These are phyloP conservation scores for Candida railenensis DNA, from an alignment of 805 yeast species.

Conservation along the genomic window DNA sequence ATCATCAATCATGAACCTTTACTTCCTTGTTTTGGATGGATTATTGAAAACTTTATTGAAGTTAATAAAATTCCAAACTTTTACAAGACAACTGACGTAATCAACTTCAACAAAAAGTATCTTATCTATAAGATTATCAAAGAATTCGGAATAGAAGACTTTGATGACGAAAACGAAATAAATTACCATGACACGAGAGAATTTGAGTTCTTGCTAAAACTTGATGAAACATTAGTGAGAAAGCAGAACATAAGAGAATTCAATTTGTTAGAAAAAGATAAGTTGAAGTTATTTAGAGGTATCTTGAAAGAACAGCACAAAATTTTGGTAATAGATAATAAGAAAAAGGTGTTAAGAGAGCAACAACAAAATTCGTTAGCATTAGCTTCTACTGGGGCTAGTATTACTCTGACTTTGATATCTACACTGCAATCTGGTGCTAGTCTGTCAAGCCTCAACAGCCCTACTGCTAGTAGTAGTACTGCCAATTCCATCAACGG, in stretches of 20 bases:
- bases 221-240: conserved; percentile 37
- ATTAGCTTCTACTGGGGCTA: background rate
- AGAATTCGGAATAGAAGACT: conserved; percentile 38
- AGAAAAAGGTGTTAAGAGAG: conserved; percentile 26
- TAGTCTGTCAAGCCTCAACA: background rate
- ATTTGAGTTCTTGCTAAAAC: conserved; percentile 53
- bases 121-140: conserved; percentile 37
- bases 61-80: conserved; percentile 65
- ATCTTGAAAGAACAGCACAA: conserved; percentile 32
- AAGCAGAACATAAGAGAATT: conserved; percentile 34
- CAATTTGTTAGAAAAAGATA: conserved; percentile 22
- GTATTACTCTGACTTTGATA: background rate
- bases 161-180: conserved; percentile 20
- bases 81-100: conserved; percentile 59
- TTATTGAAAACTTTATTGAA: conserved; percentile 75
- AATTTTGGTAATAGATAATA: conserved; percentile 29
- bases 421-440: conserved; percentile 8
- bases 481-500: background rate
- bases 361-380: conserved; percentile 1
- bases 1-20: conserved; percentile 43
- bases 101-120: conserved; percentile 78
- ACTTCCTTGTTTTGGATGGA: conserved; percentile 92
- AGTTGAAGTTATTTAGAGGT: conserved; percentile 25
- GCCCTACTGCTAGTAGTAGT: background rate
- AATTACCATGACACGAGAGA: conserved; percentile 36